Base-by-base conservation (phyloP, 176 grass and related monocot genomes). In the Luzula sylvatica region DNA sequence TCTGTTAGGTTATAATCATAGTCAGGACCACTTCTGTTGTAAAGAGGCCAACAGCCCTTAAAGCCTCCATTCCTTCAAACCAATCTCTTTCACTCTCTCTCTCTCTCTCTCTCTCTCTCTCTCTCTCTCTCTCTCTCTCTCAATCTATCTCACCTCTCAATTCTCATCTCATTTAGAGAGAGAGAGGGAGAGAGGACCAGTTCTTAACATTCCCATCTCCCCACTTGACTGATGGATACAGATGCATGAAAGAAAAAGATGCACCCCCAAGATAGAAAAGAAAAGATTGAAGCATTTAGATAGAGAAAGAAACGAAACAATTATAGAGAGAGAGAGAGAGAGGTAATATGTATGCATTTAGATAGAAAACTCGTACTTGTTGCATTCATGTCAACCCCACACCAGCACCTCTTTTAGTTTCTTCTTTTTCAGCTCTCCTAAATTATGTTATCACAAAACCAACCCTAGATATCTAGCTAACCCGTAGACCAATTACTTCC, bases 41-140 rank as follows among this genome's bases (percentile, higher is more conserved):
- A 70, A 83, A 83, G 59, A 57, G 78, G 67, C 75, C 84, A 83
- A 61, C 53, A 65, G 61, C 67, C 39, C 56, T 54, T 58, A 71
- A 79, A 65, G 50, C 70, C 27, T 28, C 70, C 32, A 30, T 20
- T 9, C 52, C 15, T 58, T 35, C 17, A 55, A 42, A 55, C 65
- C 73, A 51, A 61, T 55, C 77, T 35, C n/a, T 11, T 20, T 21
- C 56, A 15, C 5, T 40, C 19, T 32, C 26, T 32, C 54, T 8
- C 54, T 17, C 46, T 17, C 9, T 17, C 46, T 17, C 46, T 19
- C 46, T 19, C 46, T 8, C 4, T 19, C 46, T 19, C 4, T 19
- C 46, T 19, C 46, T 19, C 50, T 32, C 54, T 8, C 54, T 17
- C 46, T 17, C 9, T 17, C 46, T 17, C 46, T 19, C 46, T 19